Base-by-base conservation (phyloP, 1,139 yeast species). In the Scheffersomyces illinoinensis region DNA sequence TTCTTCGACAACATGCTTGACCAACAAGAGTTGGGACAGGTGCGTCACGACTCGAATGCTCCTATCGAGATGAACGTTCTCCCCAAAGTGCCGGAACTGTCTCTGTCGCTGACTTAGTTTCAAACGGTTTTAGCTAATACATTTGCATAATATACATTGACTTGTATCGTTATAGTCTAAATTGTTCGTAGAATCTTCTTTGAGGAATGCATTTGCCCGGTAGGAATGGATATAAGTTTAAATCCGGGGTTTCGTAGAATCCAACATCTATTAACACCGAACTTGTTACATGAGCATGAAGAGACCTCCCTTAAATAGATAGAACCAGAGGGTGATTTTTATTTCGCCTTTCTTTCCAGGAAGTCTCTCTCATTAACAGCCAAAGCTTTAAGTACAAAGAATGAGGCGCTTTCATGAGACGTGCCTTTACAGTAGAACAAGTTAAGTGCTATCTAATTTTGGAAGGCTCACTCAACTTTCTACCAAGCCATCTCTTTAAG, bases 1-100 rank as follows among this genome's bases (percentile, higher is more conserved):
- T 95, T 93, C 69, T 95, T 95, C 67, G 96, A 92, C 61, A 89
- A 91, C 33, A 79, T 90, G 79, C 82, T 86, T 53, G 95, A 89
- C 63, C 75, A 72, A 55, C 81, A 84, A 26, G 84, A 81, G 62
- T 61, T 74, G 56, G 84, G 83, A 3, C 72, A 67, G 49, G 67
- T 67, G 21, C 66, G 63, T 21, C 72, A 67, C 55, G 61, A 57
- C 47, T 57, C 57, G 50, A 56, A 59, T n/a, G 57, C 54, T 49
- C 56, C 57, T 52, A 67, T 71, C 48, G 74, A 71, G 57, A 63
- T 71, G 74, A 59, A 53, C 24, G 61, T 66, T 43, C 58, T 65
- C 53, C 62, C 67, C 3, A 59, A 64, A 54, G 57, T 51, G n/a
- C 59, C 54, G 14, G 43, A 33, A 33, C 43, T 33, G 43, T 33